A percentile compares a stretch with the other conserved stretches of the same genome.
These are phyloP conservation scores for Lichtheimia corymbifera DNA, from an alignment of 371 early-diverging fungal genomes.

Conservation along the genomic window DNA sequence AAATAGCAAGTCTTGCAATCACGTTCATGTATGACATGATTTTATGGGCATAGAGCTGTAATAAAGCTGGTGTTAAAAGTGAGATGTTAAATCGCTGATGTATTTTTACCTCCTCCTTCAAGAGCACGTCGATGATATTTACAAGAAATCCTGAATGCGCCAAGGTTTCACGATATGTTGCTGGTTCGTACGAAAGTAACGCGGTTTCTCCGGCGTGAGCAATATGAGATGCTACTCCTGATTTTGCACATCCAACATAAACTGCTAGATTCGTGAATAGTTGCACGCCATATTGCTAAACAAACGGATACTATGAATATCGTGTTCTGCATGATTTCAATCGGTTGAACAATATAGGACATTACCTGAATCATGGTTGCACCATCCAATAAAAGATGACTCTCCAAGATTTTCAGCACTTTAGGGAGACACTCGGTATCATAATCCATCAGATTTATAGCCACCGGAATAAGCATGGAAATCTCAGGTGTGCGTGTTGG, in stretches of 20 bases:
- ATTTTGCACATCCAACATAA: constrained; percentile 58
- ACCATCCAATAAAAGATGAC: constrained; percentile 74
- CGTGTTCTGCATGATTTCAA: no score
- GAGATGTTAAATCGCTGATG: background rate
- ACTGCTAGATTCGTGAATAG: constrained; percentile 57
- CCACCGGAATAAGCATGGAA: constrained; percentile 61
- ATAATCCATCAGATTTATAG: constrained; percentile 67
- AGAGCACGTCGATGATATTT: constrained; percentile 50
- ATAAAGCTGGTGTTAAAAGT: background rate
- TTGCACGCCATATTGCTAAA: constrained; percentile 39
- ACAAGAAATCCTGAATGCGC: constrained; percentile 55
- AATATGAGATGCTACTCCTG: constrained; percentile 65
- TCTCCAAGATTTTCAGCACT: constrained; percentile 76
- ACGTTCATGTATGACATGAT: constrained; percentile 65
- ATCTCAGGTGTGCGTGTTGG: constrained; percentile 53
- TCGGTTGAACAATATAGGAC: background rate
- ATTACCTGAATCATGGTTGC: constrained; percentile 47
- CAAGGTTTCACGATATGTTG: constrained; percentile 53
- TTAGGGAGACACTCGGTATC: constrained; percentile 77
- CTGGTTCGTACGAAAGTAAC: constrained; percentile 52
- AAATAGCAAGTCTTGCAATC: constrained; percentile 65
- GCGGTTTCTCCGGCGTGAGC: constrained; percentile 63
- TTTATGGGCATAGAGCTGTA: constrained; percentile 63
- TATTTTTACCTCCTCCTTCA: constrained; percentile 55
- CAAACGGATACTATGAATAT: no score